These are phyloP conservation scores for Monsonia emarginata DNA, from an alignment of 441 rosid species.

Conservation along the genomic window DNA sequence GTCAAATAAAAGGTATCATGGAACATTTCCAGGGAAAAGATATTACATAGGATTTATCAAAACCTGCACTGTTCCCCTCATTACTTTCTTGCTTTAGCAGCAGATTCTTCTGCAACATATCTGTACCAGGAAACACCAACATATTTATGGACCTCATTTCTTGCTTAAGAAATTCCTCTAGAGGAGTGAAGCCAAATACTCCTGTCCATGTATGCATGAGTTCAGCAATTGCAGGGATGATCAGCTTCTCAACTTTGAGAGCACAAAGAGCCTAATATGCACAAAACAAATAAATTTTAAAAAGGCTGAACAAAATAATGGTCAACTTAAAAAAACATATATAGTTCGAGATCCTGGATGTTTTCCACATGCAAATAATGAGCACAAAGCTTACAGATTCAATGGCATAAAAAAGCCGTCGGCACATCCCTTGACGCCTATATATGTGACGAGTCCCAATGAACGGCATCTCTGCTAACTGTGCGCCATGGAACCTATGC, in stretches of 20 bases:
- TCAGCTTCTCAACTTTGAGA: constrained; percentile 66
- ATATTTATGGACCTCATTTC: constrained; percentile 68
- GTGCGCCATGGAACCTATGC: constrained; percentile 72
- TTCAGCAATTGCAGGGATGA: constrained; percentile 89
- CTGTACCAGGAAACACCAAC: constrained; percentile 85
- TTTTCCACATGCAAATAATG: constrained; percentile 3
- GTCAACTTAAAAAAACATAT: constrained; percentile 6
- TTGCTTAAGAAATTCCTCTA: constrained; percentile 46
- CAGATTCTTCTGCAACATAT: constrained; percentile 64
- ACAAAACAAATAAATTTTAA: constrained; percentile 13
- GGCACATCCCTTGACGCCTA: constrained; percentile 98
- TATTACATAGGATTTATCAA: constrained; percentile 3
- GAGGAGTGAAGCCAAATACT: constrained; percentile 65
- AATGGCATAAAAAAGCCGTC: constrained; percentile 73
- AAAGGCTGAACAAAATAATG: constrained; percentile 10
- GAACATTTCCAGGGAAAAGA: constrained; percentile 2
- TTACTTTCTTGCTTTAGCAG: constrained; percentile 36
- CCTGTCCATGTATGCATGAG: constrained; percentile 81
- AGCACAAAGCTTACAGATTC: constrained; percentile 51
- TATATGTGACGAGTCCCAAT: constrained; percentile 93
- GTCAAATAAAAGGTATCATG: neutral
- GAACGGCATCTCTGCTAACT: constrained; percentile 90
- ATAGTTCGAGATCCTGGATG: constrained; percentile 4
- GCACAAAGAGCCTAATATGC: constrained; percentile 50
- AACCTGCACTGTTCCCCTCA: constrained; percentile 28